phyloP scores from a whole-genome alignment of 2,329 filamentous ascomycete genomes.

The Bipolaris bicolor region DNA sequence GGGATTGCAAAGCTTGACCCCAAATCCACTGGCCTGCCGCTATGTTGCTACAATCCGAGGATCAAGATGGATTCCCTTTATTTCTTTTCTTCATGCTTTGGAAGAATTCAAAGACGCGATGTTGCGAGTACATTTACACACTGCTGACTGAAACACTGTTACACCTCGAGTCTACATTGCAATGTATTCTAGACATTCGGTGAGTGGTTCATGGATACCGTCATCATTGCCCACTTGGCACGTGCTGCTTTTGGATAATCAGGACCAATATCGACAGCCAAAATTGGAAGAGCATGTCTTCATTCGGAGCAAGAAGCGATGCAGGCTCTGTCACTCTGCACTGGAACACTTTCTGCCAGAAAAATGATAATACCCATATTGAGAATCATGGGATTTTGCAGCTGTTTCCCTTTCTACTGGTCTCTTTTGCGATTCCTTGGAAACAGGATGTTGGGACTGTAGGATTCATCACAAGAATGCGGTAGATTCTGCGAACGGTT shows the following conservation, averaged over 20 bases:
- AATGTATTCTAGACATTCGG: neutral
- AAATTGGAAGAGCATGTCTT: neutral
- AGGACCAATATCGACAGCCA: neutral
- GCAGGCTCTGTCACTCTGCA: neutral
- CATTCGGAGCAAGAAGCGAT: neutral
- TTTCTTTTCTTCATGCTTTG: neutral
- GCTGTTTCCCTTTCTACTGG: constrained; percentile 4
- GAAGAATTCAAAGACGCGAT: neutral
- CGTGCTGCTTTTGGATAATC: neutral
- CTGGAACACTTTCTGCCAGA: neutral
- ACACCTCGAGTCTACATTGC: neutral
- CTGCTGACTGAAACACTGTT: neutral
- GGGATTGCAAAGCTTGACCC: constrained; percentile 5
- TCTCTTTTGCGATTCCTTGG: neutral
- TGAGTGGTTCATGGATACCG: neutral
- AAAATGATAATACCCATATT: neutral
- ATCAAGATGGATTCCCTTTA: neutral
- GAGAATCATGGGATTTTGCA: neutral
- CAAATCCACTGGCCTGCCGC: neutral
- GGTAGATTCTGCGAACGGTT: constrained; percentile 1
- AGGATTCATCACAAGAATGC: constrained; percentile 6
- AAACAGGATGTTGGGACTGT: constrained; percentile 1
- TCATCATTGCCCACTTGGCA: neutral
- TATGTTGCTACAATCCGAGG: constrained; percentile 2
- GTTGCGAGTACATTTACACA: neutral